phyloP scores from a whole-genome alignment of 371 early-diverging fungal genomes.

The Rhizomucor miehei region DNA sequence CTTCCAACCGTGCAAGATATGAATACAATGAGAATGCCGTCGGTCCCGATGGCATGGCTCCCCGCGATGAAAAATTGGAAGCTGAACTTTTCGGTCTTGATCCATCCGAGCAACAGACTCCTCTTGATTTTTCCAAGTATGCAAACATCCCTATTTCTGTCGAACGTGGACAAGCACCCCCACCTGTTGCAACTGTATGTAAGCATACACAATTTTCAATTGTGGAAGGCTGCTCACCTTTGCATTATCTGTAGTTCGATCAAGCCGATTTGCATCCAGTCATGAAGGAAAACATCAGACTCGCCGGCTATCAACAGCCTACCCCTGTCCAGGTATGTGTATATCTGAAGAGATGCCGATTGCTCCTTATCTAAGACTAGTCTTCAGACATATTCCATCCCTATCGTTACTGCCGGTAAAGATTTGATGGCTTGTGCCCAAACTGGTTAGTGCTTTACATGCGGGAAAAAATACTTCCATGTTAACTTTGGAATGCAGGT shows the following conservation, averaged over 20 bases:
- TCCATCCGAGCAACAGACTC: conserved; percentile 42
- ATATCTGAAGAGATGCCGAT: not conserved
- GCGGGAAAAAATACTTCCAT: not conserved
- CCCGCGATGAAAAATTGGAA: conserved; percentile 37
- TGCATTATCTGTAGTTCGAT: conserved; percentile 31
- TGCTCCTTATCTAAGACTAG: not conserved
- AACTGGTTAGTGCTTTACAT: conserved; percentile 51
- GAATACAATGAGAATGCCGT: conserved; percentile 49
- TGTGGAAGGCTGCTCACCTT: not conserved
- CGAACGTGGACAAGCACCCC: conserved; percentile 36
- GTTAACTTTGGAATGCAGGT: conserved; percentile 21
- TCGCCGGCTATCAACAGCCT: conserved; percentile 58
- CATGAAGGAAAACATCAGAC: conserved; percentile 54
- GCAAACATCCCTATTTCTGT: conserved; percentile 47
- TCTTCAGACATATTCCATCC: conserved; percentile 58
- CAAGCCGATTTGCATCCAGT: conserved; percentile 44
- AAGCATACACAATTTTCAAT: not conserved
- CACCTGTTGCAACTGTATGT: conserved; percentile 33
- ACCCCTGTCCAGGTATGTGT: conserved; percentile 68
- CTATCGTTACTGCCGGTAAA: conserved; percentile 59
- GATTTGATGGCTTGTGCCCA: conserved; percentile 84
- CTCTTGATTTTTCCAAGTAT: conserved; percentile 55
- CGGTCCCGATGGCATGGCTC: conserved; percentile 36
- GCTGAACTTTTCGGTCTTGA: conserved; percentile 39
- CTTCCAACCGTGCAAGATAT: conserved; percentile 50